These are phyloP conservation scores for Somion occarium DNA, from an alignment of 1,284 basidiomycete species.

Conservation along the genomic window DNA sequence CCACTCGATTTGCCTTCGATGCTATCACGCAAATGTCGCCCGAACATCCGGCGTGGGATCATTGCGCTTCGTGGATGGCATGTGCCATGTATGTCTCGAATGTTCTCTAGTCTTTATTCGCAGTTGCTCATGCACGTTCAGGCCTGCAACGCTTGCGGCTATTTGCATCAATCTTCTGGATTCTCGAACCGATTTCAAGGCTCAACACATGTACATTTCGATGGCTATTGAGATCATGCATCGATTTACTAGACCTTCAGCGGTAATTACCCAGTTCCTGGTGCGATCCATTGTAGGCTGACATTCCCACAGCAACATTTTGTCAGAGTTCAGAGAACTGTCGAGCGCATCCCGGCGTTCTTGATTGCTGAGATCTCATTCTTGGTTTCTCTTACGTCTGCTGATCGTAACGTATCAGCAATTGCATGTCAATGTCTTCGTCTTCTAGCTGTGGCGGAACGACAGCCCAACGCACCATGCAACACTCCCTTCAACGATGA, in stretches of 20 bases:
- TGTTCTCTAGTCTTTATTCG: too few relatives aligned
- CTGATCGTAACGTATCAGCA: conserved; percentile 59
- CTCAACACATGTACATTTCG: conserved; percentile 64
- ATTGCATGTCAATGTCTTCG: conserved; percentile 66
- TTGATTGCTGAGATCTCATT: conserved; percentile 67
- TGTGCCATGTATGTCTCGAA: conserved; percentile 26
- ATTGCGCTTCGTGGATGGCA: conserved; percentile 32
- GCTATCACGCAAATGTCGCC: conserved; percentile 39
- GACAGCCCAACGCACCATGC: conserved; percentile 49
- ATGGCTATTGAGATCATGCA: conserved; percentile 56
- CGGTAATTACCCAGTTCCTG: conserved; percentile 32
- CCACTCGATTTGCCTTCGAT: conserved; percentile 44
- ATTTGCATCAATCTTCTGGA: conserved; percentile 55
- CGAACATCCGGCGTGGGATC: conserved; percentile 30
- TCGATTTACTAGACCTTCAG: conserved; percentile 43
- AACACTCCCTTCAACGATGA: conserved; percentile 49
- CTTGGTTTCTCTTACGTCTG: conserved; percentile 64
- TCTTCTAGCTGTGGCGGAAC: conserved; percentile 60
- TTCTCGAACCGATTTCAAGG: conserved; percentile 51
- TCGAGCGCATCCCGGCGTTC: conserved; percentile 55
- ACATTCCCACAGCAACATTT: conserved; percentile 33
- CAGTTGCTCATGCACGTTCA: too few relatives aligned
- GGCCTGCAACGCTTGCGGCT: conserved; percentile 51
- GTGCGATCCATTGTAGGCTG: not conserved
- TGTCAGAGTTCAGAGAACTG: conserved; percentile 42